These are phyloP conservation scores for Ogataea haglerorum DNA, from an alignment of 805 yeast species.

Conservation along the genomic window DNA sequence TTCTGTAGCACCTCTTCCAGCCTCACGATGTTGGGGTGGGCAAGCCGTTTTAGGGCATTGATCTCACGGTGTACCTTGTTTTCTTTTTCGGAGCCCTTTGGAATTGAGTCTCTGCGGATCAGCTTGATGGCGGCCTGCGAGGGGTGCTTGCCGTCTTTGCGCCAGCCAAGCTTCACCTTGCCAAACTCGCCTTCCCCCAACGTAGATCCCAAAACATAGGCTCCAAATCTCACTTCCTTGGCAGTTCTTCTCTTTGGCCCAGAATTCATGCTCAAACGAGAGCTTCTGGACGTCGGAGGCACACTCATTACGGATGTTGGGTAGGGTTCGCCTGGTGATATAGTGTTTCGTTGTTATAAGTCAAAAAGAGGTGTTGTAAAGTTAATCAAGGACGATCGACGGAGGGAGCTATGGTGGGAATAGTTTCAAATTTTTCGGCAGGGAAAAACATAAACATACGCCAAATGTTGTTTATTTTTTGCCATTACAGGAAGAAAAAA, in stretches of 20 bases:
- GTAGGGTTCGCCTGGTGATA: slow-evolving; percentile 1
- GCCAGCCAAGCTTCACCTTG: slow-evolving; percentile 95
- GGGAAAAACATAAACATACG: slow-evolving; percentile 12
- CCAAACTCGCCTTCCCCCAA: slow-evolving; percentile 98
- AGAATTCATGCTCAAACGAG: slow-evolving; percentile 21
- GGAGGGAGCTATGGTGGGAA: slow-evolving; percentile 6
- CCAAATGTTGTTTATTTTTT: slow-evolving; percentile 9
- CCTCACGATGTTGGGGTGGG: slow-evolving; percentile 91
- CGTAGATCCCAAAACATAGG: slow-evolving; percentile 86
- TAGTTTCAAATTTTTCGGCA: slow-evolving; percentile 12
- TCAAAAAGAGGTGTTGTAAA: slow-evolving; percentile 1
- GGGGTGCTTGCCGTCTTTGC: slow-evolving; percentile 74
- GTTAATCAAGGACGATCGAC: slow-evolving; percentile 12
- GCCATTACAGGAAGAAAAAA: slow-evolving; percentile 2
- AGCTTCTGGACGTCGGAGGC: slow-evolving; percentile 15
- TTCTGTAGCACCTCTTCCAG: slow-evolving; percentile 90
- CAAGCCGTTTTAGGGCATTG: slow-evolving; percentile 77
- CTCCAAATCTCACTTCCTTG: slow-evolving; percentile 81
- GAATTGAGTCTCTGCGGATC: slow-evolving; percentile 83
- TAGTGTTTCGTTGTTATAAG: slow-evolving; percentile 2
- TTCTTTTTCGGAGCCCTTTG: slow-evolving; percentile 81
- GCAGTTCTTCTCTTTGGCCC: slow-evolving; percentile 37
- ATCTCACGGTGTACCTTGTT: slow-evolving; percentile 90
- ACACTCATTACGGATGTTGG: slow-evolving; percentile 8
- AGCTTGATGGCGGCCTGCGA: slow-evolving; percentile 92